Conservation (phyloP, 169 alveolate species). For the Plasmodium yoelii region DNA sequence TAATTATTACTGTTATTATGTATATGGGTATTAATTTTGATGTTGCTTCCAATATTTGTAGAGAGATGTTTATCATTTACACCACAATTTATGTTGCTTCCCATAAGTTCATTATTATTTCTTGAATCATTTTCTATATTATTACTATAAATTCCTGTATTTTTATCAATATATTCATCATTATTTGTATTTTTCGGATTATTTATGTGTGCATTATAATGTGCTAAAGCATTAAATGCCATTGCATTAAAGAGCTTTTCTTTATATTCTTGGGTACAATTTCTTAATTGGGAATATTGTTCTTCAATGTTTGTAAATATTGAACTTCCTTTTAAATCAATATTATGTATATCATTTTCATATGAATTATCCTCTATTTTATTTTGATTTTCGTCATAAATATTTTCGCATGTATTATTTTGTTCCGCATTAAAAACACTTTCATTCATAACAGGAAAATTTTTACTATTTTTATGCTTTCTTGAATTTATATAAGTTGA, state of each 20-base stretch:
- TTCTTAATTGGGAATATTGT: conserved; percentile 19
- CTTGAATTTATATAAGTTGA: conserved; percentile 69
- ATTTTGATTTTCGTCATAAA: conserved; percentile 22
- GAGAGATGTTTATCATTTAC: no score
- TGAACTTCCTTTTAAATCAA: conserved; percentile 5
- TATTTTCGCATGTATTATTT: conserved; percentile 22
- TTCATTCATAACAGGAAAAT: conserved; percentile 45
- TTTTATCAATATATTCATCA: conserved; percentile 16
- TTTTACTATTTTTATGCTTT: conserved; percentile 21
- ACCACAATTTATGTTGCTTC: no score
- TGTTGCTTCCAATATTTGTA: background rate
- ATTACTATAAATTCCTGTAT: background rate
- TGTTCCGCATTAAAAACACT: conserved; percentile 2
- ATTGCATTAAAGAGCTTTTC: conserved; percentile 45
- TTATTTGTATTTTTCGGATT: conserved; percentile 20
- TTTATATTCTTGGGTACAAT: conserved; percentile 33
- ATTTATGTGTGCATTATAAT: conserved; percentile 12
- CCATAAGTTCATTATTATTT: background rate
- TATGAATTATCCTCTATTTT: conserved; percentile 8
- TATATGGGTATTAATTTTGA: background rate
- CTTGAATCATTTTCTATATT: background rate
- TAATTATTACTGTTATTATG: conserved; percentile 1
- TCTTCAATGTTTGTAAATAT: conserved; percentile 12
- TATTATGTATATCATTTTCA: conserved; percentile 22
- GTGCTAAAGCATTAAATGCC: conserved; percentile 23